Conservation (phyloP, 257 asterid species). For the Salvia hispanica region DNA sequence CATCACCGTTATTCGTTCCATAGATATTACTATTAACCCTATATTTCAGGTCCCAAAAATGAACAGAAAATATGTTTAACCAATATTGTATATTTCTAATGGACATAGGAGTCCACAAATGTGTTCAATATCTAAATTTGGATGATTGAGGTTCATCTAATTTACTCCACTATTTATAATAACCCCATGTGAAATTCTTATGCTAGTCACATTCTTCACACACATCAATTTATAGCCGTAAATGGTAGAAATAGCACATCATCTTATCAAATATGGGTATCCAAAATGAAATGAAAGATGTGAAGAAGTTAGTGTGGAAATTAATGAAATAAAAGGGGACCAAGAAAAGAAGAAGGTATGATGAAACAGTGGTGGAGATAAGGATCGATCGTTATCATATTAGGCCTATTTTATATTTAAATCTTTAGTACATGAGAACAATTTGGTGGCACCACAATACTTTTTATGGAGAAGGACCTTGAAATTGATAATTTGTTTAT, state of each 20-base stretch:
- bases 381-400: slow-evolving; percentile 25
- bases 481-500: slow-evolving; percentile 28
- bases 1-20: too few relatives aligned
- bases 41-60: not conserved
- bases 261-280: not conserved
- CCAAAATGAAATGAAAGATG: too few relatives aligned
- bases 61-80: not conserved
- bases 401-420: slow-evolving; percentile 21
- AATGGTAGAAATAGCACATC: too few relatives aligned
- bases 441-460: slow-evolving; percentile 35
- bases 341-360: not conserved
- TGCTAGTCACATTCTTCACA: too few relatives aligned
- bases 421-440: slow-evolving; percentile 33
- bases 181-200: too few relatives aligned
- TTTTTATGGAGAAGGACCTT: slow-evolving; percentile 27
- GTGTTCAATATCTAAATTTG: too few relatives aligned
- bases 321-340: not conserved
- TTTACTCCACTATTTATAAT: too few relatives aligned
- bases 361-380: not conserved
- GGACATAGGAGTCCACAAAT: not conserved
- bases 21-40: too few relatives aligned
- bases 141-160: not conserved
- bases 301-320: not conserved
- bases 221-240: too few relatives aligned
- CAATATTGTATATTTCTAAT: not conserved